Base-by-base conservation (phyloP, 2,329 filamentous ascomycete species). In the Bipolaris gigantea region DNA sequence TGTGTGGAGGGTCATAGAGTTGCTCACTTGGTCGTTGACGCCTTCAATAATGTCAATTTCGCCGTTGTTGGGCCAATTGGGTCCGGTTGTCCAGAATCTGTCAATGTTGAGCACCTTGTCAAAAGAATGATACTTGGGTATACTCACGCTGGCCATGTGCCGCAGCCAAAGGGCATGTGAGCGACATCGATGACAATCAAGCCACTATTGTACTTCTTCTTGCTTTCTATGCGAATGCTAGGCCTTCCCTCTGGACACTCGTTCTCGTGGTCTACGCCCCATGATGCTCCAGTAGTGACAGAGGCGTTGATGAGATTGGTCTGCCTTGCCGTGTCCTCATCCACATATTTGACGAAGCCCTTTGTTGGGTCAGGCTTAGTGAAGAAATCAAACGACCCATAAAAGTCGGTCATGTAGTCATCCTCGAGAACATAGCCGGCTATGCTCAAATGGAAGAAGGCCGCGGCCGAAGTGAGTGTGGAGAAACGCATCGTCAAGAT, bases 91-190 rank as follows among this genome's bases (percentile, higher is more conserved):
- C 69, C 69, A 72, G 54, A 72, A 72, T 7, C 67, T 71, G 27
- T 10, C 27, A 5, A 19, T n/a, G 3, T 52, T 66, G 32, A 67
- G 58, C 38, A n/a, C 34, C 11, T 13, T 38, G 15, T n/a, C 3
- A 4, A 13, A n/a, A 6, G 8, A 27, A 3, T 13, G 10, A 9
- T 5, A 27, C 18, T 18, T 13, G 10, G 10, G 1, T 40, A 43
- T 35, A 63, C 67, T 47, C 62, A 70, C 61, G 81, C 80, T 30
- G 80, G 80, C 81, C 81, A 83, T 11, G 77, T 76, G 18, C 81
- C 81, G 56, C 77, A 81, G 30, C 77, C 78, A 9, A 73, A 75
- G 1, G 81, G 81, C 71, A 82, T 81, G 56, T 83, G 81, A 23
- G 73, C 73, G 46, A 83, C 73, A 61, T 83, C 80, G 27, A 77